Evolutionary conservation across 2,329 filamentous ascomycete species (phyloP).

Genomic region (Grosmannia clavigera): DNA sequence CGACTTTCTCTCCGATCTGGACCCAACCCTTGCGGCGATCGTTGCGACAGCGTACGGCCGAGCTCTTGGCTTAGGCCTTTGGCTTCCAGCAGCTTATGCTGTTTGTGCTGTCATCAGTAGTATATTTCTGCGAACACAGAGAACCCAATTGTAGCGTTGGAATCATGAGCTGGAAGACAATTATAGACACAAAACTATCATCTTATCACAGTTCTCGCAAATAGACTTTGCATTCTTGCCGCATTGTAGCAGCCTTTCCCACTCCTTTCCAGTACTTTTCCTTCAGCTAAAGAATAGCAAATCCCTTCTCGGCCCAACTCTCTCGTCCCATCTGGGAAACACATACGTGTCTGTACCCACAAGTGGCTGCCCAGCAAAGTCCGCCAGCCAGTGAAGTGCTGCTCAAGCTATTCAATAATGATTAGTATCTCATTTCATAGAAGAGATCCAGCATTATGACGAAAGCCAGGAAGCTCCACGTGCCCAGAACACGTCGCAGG

Average conservation of each 20-base stretch:
- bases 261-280: background rate
- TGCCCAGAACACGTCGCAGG: no score
- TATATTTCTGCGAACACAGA: background rate
- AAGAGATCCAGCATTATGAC: no score
- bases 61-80: background rate
- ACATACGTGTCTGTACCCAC: conserved; percentile 1
- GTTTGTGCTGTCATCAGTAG: background rate
- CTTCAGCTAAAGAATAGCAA: background rate
- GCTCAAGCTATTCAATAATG: background rate
- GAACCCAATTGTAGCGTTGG: background rate
- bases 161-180: background rate
- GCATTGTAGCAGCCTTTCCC: no score
- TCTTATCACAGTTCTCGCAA: no score
- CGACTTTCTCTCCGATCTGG: background rate
- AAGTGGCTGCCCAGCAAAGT: conserved; percentile 5
- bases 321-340: background rate
- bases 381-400: conserved; percentile 5
- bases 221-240: no score
- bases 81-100: background rate
- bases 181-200: background rate
- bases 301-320: no score
- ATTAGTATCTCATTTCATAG: no score
- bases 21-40: background rate
- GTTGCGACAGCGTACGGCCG: background rate
- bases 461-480: no score